Evolutionary conservation across 2,329 filamentous ascomycete species (phyloP), one percentile per base, ranked within the genome.

Genomic region (Nemania sp.): DNA sequence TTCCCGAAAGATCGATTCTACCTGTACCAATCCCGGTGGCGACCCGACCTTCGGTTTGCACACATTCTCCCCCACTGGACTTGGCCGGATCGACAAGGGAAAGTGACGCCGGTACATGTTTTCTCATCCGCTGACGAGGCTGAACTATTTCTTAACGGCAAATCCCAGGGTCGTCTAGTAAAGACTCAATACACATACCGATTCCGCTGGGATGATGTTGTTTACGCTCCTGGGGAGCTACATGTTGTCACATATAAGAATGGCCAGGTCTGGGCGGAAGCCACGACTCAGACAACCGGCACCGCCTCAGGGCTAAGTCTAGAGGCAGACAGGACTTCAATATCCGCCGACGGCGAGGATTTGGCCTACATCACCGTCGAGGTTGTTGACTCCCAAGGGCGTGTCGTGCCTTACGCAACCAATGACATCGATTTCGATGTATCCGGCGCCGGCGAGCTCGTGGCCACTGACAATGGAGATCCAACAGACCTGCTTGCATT

Each of bases 21-120:
- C 69, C 72, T 87, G 5, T 88, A 88, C 69, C 86, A 87, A 72
- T 75, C 85, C 0, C 82, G 84, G 7, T 88, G 86, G 86, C 77
- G 81, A 3, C 80, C 85, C 0, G 81, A 84, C 20, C 64, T 86
- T 0, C 76, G 69, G 3, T 81, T 83, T 73, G 85, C 84, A 2
- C 85, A 87, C 70, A 83, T 88, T 22, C 79, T 87, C 0, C 86
- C 86, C 2, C 86, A 88, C 73, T 88, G 86, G 86, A 87, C 79
- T 29, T 88, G 85, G 84, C 81, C 84, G 0, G 80, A 82, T n/a
- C 78, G 85, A 0, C 77, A 79, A 0, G 83, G 83, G 1, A 66
- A 82, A 61, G 78, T 82, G 0, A 87, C 86, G 6, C 86, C 86
- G 0, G 85, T 87, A 1, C 85, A 88, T 72, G 84, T 87, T 0